A percentile compares a stretch with the other conserved stretches of the same genome.
Evolutionary conservation across 139 green algal genomes (phyloP).

Genomic region (Limnomonas spitsbergensis): DNA sequence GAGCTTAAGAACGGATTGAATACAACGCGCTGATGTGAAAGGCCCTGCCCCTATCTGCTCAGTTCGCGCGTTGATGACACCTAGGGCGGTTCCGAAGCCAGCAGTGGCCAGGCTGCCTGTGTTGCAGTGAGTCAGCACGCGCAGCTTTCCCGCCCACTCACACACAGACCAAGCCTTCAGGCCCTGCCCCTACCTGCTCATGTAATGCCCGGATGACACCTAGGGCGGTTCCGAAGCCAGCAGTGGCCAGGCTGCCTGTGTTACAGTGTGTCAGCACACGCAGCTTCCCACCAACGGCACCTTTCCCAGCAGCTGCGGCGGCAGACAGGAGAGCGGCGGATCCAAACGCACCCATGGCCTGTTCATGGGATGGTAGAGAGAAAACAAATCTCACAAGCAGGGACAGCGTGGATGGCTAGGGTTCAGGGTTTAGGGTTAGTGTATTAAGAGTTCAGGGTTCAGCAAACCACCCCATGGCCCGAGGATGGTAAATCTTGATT

Average conservation of each 20-base stretch:
- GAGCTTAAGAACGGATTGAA: too few relatives aligned
- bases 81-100: conserved; percentile 88
- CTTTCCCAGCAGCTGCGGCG: conserved; percentile 25
- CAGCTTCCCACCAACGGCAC: conserved; percentile 36
- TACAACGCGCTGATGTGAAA: too few relatives aligned
- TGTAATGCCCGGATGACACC: conserved; percentile 85
- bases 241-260: conserved; percentile 91
- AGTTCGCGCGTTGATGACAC: conserved; percentile 81
- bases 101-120: conserved; percentile 91
- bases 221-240: conserved; percentile 88
- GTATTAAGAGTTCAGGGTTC: too few relatives aligned
- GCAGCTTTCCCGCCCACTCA: conserved; percentile 54
- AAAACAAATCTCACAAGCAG: too few relatives aligned
- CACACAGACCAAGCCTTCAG: too few relatives aligned
- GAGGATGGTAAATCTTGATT: too few relatives aligned
- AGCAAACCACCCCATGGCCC: too few relatives aligned
- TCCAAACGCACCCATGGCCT: conserved; percentile 76
- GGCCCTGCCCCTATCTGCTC: conserved; percentile 40
- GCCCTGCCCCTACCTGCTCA: conserved; percentile 39
- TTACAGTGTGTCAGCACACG: conserved; percentile 95
- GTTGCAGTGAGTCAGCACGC: conserved; percentile 96
- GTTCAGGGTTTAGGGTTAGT: too few relatives aligned
- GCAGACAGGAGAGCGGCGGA: conserved; percentile 67
- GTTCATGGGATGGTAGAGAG: conserved; percentile 11
- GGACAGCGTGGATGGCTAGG: too few relatives aligned